phyloP scores from a whole-genome alignment of 2,329 filamentous ascomycete genomes.

The Macrophomina tecta region DNA sequence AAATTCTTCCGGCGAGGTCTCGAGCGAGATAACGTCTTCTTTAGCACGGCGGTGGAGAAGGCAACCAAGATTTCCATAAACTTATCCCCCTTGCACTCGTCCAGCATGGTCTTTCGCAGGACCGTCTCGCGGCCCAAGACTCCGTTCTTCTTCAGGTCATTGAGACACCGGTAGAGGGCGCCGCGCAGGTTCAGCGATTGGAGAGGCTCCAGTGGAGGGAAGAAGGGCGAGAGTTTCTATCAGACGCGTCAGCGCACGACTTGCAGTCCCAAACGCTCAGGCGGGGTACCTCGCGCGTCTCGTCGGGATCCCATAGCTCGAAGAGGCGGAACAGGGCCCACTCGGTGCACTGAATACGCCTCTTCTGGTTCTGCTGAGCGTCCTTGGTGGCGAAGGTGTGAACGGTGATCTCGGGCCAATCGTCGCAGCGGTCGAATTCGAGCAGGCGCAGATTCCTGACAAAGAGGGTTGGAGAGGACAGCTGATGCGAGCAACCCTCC shows the following conservation, averaged over 20 bases:
- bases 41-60: constrained; percentile 84
- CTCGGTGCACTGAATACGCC: constrained; percentile 81
- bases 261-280: too few species aligned
- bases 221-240: constrained; percentile 87
- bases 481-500: constrained; percentile 21
- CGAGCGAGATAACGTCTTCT: constrained; percentile 64
- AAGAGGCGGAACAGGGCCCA: constrained; percentile 93
- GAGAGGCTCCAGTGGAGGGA: constrained; percentile 85
- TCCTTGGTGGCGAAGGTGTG: constrained; percentile 73
- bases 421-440: constrained; percentile 73
- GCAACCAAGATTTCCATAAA: constrained; percentile 84
- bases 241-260: neutral
- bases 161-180: constrained; percentile 79
- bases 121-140: constrained; percentile 78
- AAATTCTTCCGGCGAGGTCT: constrained; percentile 50
- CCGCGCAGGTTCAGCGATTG: constrained; percentile 90
- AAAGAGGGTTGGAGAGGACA: constrained; percentile 61
- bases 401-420: constrained; percentile 79
- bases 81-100: constrained; percentile 92
- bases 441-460: constrained; percentile 84
- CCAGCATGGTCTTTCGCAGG: constrained; percentile 91
- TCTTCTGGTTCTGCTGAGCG: constrained; percentile 76
- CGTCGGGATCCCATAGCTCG: constrained; percentile 78
- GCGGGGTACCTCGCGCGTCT: constrained; percentile 70
- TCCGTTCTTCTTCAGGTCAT: constrained; percentile 87